These are phyloP conservation scores for Erodium texanum DNA, from an alignment of 441 rosid genomes.

Conservation along the genomic window DNA sequence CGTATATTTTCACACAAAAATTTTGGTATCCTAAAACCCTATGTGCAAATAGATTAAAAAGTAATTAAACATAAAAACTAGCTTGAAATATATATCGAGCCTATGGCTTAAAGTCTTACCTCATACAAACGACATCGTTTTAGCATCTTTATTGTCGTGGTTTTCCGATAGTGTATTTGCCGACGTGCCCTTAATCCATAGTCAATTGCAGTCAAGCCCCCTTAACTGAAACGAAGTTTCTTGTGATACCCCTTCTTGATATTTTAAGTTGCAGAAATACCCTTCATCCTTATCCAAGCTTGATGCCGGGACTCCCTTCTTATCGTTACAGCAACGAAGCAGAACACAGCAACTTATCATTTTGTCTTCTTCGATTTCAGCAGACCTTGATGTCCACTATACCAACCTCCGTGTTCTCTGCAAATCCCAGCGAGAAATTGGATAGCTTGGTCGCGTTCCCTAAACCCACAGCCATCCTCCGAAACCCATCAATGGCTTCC, in stretches of 20 bases:
- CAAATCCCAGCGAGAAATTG: not conserved
- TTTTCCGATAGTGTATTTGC: too few species aligned
- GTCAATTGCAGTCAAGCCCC: too few species aligned
- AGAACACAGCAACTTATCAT: not conserved
- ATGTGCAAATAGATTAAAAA: too few species aligned
- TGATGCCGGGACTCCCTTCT: not conserved
- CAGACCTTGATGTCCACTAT: not conserved
- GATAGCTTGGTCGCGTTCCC: not conserved
- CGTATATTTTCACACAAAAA: too few species aligned
- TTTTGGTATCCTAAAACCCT: too few species aligned
- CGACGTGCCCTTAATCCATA: too few species aligned
- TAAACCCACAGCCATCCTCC: not conserved
- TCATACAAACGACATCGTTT: too few species aligned
- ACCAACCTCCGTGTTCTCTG: not conserved
- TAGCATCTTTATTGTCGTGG: too few species aligned
- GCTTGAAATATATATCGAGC: too few species aligned
- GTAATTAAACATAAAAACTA: too few species aligned
- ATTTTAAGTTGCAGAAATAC: not conserved
- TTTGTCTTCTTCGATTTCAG: not conserved
- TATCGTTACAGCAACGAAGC: not conserved
- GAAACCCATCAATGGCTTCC: constrained; percentile 1
- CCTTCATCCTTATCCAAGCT: not conserved
- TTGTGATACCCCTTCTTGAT: not conserved
- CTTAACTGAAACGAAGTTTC: not conserved
- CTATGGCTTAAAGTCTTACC: too few species aligned